phyloP scores from a whole-genome alignment of 352 stramenopile genomes.

The Phytophthora idaei region DNA sequence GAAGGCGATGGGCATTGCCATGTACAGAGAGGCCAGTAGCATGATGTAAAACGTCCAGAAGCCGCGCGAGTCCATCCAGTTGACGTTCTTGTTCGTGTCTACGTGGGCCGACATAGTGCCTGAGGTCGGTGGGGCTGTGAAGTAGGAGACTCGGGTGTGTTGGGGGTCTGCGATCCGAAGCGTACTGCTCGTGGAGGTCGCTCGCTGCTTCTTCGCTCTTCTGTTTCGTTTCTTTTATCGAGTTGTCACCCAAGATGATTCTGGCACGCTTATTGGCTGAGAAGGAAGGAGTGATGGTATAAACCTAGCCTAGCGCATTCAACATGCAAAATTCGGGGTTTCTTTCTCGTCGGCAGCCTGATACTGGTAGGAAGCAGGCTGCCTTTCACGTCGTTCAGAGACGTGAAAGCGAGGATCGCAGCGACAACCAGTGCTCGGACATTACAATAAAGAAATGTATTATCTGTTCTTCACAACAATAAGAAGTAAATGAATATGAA shows the following conservation, averaged over 20 bases:
- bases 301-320: not conserved
- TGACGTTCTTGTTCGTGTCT: slow-evolving; percentile 91
- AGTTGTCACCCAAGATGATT: slow-evolving; percentile 23
- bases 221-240: slow-evolving; percentile 33
- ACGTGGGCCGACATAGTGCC: slow-evolving; percentile 48
- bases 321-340: not conserved
- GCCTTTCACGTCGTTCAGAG: too few species aligned
- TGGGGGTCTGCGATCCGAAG: slow-evolving; percentile 2
- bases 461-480: too few species aligned
- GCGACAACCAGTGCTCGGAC: too few species aligned
- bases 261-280: slow-evolving; percentile 25
- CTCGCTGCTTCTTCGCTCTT: slow-evolving; percentile 28
- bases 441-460: too few species aligned
- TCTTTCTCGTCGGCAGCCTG: not conserved
- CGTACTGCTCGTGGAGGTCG: slow-evolving; percentile 5
- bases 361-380: too few species aligned
- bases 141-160: not conserved
- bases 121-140: not conserved
- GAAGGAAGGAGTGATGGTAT: slow-evolving; percentile 15
- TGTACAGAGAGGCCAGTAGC: slow-evolving; percentile 77
- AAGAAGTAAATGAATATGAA: too few species aligned
- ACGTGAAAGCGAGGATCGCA: too few species aligned
- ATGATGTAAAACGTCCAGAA: slow-evolving; percentile 91
- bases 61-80: slow-evolving; percentile 90
- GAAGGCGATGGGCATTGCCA: slow-evolving; percentile 80